These are phyloP conservation scores for Dothideomycetes sp. DNA, from an alignment of 2,329 filamentous ascomycete genomes.

Conservation along the genomic window DNA sequence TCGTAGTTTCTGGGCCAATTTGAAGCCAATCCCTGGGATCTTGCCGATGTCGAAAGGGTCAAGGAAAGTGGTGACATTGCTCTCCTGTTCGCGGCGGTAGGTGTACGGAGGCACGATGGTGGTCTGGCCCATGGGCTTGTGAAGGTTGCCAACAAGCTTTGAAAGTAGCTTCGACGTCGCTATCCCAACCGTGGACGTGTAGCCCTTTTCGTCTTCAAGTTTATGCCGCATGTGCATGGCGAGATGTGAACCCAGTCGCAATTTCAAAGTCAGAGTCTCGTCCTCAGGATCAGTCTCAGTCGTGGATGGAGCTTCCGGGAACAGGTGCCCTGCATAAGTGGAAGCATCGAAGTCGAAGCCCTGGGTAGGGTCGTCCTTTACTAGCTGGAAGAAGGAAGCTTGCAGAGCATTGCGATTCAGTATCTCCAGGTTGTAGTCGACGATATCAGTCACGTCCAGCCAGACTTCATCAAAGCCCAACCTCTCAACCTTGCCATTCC, in stretches of 20 bases:
- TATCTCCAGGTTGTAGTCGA: conserved; percentile 67
- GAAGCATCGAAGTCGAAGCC: conserved; percentile 74
- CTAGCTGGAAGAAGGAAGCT: conserved; percentile 71
- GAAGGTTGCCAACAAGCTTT: conserved; percentile 71
- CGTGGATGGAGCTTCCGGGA: conserved; percentile 23
- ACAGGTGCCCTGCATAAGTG: conserved; percentile 52
- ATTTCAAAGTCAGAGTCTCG: conserved; percentile 35
- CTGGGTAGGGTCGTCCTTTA: conserved; percentile 58
- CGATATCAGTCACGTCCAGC: conserved; percentile 73
- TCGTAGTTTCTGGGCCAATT: conserved; percentile 58
- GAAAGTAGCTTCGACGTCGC: conserved; percentile 78
- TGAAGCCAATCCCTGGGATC: conserved; percentile 78
- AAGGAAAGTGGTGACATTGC: conserved; percentile 53
- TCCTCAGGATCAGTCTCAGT: conserved; percentile 4
- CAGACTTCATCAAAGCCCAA: conserved; percentile 83
- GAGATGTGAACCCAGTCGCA: conserved; percentile 72
- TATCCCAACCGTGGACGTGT: conserved; percentile 79
- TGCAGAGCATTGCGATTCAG: conserved; percentile 55
- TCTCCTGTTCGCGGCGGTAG: conserved; percentile 10
- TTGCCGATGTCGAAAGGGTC: conserved; percentile 66
- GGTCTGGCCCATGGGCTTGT: conserved; percentile 85
- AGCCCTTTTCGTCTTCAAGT: conserved; percentile 66
- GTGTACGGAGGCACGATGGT: conserved; percentile 60
- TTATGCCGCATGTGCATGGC: conserved; percentile 61
- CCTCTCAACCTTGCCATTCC: conserved; percentile 67